Conservation (phyloP, 345 rosid species). For the Brassica juncea region DNA sequence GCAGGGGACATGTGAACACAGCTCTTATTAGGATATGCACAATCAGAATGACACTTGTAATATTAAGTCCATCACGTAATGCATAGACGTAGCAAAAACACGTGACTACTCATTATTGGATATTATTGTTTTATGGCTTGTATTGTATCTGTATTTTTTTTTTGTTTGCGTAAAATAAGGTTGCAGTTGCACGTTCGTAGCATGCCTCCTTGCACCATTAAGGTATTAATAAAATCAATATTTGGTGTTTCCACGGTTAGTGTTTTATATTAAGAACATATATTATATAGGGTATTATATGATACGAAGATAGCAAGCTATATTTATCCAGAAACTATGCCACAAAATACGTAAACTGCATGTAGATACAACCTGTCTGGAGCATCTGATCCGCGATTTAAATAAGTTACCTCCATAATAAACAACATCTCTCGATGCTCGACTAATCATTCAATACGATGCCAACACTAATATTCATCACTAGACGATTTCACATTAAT, state of each 20-base stretch:
- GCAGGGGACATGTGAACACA: constrained; percentile 40
- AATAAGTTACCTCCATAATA: not conserved
- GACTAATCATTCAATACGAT: constrained; percentile 4
- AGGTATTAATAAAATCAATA: constrained; percentile 15
- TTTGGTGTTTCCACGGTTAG: not conserved
- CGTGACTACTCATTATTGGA: constrained; percentile 42
- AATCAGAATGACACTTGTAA: constrained; percentile 42
- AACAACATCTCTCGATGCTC: constrained; percentile 10
- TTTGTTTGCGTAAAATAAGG: constrained; percentile 32
- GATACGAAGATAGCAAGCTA: constrained; percentile 18
- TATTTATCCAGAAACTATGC: constrained; percentile 34
- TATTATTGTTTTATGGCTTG: constrained; percentile 23
- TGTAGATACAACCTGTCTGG: constrained; percentile 32
- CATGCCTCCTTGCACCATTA: constrained; percentile 32
- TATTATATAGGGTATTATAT: not conserved
- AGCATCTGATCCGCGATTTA: not conserved
- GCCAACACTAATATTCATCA: not conserved
- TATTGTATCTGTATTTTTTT: not conserved
- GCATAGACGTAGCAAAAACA: constrained; percentile 15
- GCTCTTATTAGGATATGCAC: constrained; percentile 33
- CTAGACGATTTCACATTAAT: not conserved
- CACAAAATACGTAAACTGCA: constrained; percentile 42
- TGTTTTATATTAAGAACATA: not conserved
- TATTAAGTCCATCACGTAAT: constrained; percentile 29
- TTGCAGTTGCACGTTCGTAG: constrained; percentile 38